Evolutionary conservation across 129 eudicot genomes (phyloP).

Genomic region (Tanacetum coccineum): DNA sequence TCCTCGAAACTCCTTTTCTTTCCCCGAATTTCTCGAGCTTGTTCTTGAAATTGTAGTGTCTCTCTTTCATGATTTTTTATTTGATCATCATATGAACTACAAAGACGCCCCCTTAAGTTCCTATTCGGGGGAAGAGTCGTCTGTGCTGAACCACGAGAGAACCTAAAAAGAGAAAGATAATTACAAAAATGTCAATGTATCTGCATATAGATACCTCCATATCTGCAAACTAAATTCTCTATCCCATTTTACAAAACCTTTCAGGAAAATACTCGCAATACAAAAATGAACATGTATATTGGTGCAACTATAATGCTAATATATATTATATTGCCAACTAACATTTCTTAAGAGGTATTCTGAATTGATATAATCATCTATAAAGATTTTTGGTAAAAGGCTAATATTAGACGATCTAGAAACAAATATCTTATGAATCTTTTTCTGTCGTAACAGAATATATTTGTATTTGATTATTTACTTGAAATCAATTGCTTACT

Average conservation of each 20-base stretch:
- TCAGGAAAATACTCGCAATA: too few species aligned
- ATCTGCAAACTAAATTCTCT: background rate
- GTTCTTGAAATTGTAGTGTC: conserved; percentile 35
- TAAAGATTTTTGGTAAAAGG: too few species aligned
- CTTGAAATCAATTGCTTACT: background rate
- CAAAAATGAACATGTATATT: too few species aligned
- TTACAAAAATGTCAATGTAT: background rate
- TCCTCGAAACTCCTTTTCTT: conserved; percentile 56
- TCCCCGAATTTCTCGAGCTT: conserved; percentile 46
- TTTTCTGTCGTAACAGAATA: background rate
- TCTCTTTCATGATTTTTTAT: conserved; percentile 59
- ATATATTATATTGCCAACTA: too few species aligned
- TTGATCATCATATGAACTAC: conserved; percentile 78
- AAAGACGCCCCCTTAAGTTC: conserved; percentile 65
- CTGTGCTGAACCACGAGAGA: conserved; percentile 84
- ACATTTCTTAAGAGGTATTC: too few species aligned
- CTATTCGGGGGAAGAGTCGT: conserved; percentile 78
- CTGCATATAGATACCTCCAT: conserved; percentile 4
- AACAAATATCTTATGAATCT: background rate
- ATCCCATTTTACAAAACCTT: too few species aligned
- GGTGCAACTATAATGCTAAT: too few species aligned
- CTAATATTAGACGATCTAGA: too few species aligned
- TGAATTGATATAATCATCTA: too few species aligned
- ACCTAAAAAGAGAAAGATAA: conserved; percentile 45
- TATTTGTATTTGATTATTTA: background rate